Percentiles rank a stretch among this genome's conserved stretches.
These are phyloP conservation scores for Rosa hybrid DNA, from an alignment of 331 rosid genomes.

Conservation along the genomic window DNA sequence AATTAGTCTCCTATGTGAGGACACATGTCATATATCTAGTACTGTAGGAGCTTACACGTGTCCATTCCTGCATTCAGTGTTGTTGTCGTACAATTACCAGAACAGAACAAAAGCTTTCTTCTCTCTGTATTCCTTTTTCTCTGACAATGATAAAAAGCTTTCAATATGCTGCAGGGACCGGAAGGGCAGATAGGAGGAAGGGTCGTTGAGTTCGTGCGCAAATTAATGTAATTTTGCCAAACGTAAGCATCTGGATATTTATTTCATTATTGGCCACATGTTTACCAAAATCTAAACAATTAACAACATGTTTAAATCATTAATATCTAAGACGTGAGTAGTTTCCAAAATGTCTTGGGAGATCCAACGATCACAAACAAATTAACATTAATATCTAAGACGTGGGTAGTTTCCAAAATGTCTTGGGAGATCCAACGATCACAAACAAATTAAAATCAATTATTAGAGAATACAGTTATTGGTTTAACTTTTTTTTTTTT, in stretches of 20 bases:
- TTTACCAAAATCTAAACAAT: not conserved
- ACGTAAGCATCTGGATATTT: not conserved
- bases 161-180: not conserved
- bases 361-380: not conserved
- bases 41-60: too few species aligned
- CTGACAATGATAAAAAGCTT: too few species aligned
- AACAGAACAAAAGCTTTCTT: too few species aligned
- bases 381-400: not conserved
- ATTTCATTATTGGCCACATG: not conserved
- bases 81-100: too few species aligned
- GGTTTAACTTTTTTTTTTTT: too few species aligned
- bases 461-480: not conserved
- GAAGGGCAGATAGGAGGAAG: constrained; percentile 62
- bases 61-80: too few species aligned
- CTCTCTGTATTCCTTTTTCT: too few species aligned
- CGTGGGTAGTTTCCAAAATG: not conserved
- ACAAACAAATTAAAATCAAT: not conserved
- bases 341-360: not conserved
- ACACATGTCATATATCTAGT: too few species aligned
- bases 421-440: not conserved
- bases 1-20: too few species aligned
- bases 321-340: not conserved
- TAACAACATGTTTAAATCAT: not conserved
- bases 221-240: not conserved
- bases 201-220: constrained; percentile 52